phyloP scores from a whole-genome alignment of 192 early-diverging fungal species.

The Mortierella hygrophila region DNA sequence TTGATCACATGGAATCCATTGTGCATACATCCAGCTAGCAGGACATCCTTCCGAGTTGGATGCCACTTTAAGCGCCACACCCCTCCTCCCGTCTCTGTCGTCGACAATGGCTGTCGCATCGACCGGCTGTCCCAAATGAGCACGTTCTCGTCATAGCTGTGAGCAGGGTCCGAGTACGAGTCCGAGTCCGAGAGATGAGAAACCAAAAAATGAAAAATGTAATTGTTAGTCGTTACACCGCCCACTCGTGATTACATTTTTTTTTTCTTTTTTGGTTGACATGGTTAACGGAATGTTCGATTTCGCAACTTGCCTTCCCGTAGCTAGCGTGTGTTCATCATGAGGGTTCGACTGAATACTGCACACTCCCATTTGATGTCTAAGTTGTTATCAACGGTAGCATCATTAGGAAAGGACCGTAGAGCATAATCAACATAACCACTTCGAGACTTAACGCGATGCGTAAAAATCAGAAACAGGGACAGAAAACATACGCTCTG shows the following conservation, averaged over 20 bases:
- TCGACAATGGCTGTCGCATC: constrained; percentile 80
- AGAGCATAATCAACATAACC: not conserved
- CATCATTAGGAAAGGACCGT: not conserved
- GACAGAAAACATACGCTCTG: constrained; percentile 58
- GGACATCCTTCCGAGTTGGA: constrained; percentile 67
- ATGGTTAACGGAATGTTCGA: not conserved
- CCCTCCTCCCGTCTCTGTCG: constrained; percentile 84
- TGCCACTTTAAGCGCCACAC: constrained; percentile 98
- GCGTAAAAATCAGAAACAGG: not conserved
- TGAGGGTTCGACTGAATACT: constrained; percentile 90
- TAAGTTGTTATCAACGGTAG: constrained; percentile 18
- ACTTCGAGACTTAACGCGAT: not conserved
- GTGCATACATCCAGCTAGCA: constrained; percentile 93
- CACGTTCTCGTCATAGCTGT: constrained; percentile 91
- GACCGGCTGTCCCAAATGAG: constrained; percentile 92
- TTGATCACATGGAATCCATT: constrained; percentile 88
- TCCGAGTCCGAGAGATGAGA: constrained; percentile 7
- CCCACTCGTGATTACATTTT: not conserved
- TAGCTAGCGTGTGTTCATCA: constrained; percentile 82
- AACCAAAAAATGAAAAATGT: constrained; percentile 2
- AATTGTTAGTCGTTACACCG: constrained; percentile 7
- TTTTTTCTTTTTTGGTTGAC: not conserved
- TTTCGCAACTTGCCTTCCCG: constrained; percentile 73
- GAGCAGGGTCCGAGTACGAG: not conserved
- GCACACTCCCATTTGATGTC: constrained; percentile 92